Percentiles rank a stretch among this genome's conserved stretches.
Conservation (phyloP, 2,329 filamentous ascomycete genomes). For the Fusarium vanettenii region DNA sequence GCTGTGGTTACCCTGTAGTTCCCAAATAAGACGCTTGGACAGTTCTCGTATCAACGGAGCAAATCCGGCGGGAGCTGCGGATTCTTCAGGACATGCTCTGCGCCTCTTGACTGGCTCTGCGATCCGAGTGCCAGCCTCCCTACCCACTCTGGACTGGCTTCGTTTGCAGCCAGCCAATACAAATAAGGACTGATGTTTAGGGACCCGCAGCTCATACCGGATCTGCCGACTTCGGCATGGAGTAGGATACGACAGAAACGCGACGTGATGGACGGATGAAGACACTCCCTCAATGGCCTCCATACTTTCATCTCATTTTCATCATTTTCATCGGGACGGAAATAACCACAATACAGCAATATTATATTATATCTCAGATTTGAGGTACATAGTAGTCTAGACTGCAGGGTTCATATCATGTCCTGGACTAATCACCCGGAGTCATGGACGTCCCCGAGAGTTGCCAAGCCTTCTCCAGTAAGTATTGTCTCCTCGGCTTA, state of each 20-base stretch:
- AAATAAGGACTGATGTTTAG: background rate
- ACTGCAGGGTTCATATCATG: background rate
- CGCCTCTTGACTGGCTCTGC: background rate
- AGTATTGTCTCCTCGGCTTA: background rate
- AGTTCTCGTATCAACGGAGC: background rate
- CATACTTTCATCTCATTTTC: background rate
- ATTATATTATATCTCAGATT: background rate
- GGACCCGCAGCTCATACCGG: background rate
- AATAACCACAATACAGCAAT: background rate
- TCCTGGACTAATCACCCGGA: background rate
- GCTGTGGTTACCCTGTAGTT: background rate
- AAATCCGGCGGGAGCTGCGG: background rate
- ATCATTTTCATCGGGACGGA: background rate
- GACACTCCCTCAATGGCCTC: background rate
- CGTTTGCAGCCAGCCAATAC: background rate
- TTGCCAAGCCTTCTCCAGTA: background rate
- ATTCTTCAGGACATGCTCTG: background rate
- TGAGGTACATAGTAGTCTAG: background rate
- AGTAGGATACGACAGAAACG: background rate
- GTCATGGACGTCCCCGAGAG: background rate
- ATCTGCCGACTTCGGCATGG: background rate
- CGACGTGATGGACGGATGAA: background rate
- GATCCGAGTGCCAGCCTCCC: accelerated
- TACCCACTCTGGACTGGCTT: background rate
- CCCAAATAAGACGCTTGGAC: background rate